Evolutionary conservation across 768 basidiomycete species (phyloP).

Genomic region (Boletus vinaceobasis): DNA sequence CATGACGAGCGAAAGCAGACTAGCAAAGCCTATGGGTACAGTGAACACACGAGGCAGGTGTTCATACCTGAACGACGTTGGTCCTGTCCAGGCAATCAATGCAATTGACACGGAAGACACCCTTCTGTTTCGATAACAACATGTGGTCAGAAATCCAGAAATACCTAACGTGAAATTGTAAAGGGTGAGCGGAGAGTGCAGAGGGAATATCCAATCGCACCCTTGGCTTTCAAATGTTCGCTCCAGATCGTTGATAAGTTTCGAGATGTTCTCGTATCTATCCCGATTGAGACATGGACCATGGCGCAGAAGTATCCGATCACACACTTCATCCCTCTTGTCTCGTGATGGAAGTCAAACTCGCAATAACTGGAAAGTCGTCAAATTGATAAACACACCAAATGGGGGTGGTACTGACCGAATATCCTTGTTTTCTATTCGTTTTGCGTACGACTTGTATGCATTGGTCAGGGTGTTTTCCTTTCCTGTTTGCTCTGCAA

Average conservation of each 20-base stretch:
- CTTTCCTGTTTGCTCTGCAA: slow-evolving; percentile 89
- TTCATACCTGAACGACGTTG: slow-evolving; percentile 81
- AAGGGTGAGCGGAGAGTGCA: not conserved
- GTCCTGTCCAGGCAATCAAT: slow-evolving; percentile 96
- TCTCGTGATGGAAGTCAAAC: slow-evolving; percentile 94
- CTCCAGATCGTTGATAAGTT: slow-evolving; percentile 67
- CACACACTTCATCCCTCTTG: slow-evolving; percentile 88
- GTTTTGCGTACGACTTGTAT: slow-evolving; percentile 67
- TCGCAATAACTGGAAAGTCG: slow-evolving; percentile 55
- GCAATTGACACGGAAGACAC: slow-evolving; percentile 88
- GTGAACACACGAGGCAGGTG: not conserved
- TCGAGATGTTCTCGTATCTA: slow-evolving; percentile 88
- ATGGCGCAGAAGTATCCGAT: not conserved
- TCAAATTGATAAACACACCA: not conserved
- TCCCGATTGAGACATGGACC: slow-evolving; percentile 3
- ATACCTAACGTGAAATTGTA: slow-evolving; percentile 46
- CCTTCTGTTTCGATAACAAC: slow-evolving; percentile 77
- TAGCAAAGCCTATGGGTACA: slow-evolving; percentile 31
- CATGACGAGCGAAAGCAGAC: slow-evolving; percentile 88
- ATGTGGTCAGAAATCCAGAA: slow-evolving; percentile 75
- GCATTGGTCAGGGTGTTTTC: slow-evolving; percentile 78
- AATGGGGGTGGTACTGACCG: slow-evolving; percentile 40
- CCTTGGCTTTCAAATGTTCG: slow-evolving; percentile 79
- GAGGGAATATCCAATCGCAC: slow-evolving; percentile 34
- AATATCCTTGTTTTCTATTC: slow-evolving; percentile 52